A percentile compares a stretch with the other conserved stretches of the same genome.
Evolutionary conservation across 306 rosid genomes (phyloP).

Genomic region (Gynostemma pentaphyllum): DNA sequence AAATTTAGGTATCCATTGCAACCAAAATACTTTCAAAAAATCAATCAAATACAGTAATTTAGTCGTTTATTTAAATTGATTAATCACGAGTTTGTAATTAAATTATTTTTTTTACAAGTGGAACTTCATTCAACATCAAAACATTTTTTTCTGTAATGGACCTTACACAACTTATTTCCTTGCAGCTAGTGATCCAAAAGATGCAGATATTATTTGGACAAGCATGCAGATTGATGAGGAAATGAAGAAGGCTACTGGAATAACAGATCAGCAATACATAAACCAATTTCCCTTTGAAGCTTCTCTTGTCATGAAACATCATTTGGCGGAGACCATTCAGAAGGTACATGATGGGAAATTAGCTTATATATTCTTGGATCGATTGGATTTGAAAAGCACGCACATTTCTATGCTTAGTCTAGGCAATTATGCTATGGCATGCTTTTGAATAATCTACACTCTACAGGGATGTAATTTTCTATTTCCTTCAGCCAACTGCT

Average conservation of each 20-base stretch:
- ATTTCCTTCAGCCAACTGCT: not conserved
- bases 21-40: not conserved
- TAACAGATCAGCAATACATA: constrained; percentile 64
- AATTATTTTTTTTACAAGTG: not conserved
- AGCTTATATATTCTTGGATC: constrained; percentile 4
- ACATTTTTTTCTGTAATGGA: not conserved
- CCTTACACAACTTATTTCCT: constrained; percentile 13
- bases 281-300: constrained; percentile 96
- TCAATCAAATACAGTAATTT: not conserved
- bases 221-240: constrained; percentile 79
- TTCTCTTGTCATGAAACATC: constrained; percentile 94
- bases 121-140: not conserved
- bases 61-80: not conserved
- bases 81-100: not conserved
- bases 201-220: constrained; percentile 90
- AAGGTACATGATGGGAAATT: constrained; percentile 43
- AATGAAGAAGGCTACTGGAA: constrained; percentile 59
- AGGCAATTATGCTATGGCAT: not conserved
- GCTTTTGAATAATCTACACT: not conserved
- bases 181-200: constrained; percentile 70
- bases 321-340: constrained; percentile 82
- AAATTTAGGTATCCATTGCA: not conserved
- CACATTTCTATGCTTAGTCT: not conserved
- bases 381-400: not conserved
- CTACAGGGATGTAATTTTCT: not conserved